Percentiles rank a stretch among this genome's conserved stretches.
Evolutionary conservation across 257 asterid genomes (phyloP).

Genomic region (Penstemon barbatus): DNA sequence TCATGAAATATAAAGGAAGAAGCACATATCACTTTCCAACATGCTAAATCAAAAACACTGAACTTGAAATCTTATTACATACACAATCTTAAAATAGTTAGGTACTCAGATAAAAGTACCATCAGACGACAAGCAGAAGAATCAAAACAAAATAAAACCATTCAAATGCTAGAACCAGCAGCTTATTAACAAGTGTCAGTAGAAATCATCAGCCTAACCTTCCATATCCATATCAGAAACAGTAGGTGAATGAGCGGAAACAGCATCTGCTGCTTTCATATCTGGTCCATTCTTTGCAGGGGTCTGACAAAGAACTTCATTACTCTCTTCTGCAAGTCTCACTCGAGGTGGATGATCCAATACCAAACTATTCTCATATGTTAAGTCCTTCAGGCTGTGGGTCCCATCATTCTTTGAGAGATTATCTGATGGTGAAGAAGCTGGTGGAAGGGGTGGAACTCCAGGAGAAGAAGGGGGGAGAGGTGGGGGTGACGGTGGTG

Average conservation of each 20-base stretch:
- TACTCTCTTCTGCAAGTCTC: slow-evolving; percentile 36
- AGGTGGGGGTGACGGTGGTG: slow-evolving; percentile 50
- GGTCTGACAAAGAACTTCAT: slow-evolving; percentile 36
- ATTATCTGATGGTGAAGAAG: slow-evolving; percentile 46
- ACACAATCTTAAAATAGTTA: neutral
- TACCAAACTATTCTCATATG: slow-evolving; percentile 28
- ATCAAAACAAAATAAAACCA: slow-evolving; percentile 8
- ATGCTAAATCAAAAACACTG: neutral
- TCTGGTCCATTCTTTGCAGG: slow-evolving; percentile 37
- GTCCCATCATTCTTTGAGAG: slow-evolving; percentile 30
- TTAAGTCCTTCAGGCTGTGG: slow-evolving; percentile 19
- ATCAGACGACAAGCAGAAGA: neutral
- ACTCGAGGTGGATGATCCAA: slow-evolving; percentile 36
- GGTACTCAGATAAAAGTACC: neutral
- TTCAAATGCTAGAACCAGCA: slow-evolving; percentile 25
- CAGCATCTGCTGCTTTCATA: slow-evolving; percentile 42
- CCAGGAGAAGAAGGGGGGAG: slow-evolving; percentile 53
- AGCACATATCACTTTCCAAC: neutral
- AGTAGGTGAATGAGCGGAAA: slow-evolving; percentile 42
- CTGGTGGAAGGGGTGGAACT: slow-evolving; percentile 58
- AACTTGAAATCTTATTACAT: neutral
- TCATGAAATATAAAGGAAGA: neutral
- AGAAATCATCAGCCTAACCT: slow-evolving; percentile 51
- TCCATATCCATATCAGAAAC: slow-evolving; percentile 98
- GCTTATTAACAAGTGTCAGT: slow-evolving; percentile 21